Conservation (phyloP, 2,329 filamentous ascomycete genomes). For the Raffaelea albimanens region DNA sequence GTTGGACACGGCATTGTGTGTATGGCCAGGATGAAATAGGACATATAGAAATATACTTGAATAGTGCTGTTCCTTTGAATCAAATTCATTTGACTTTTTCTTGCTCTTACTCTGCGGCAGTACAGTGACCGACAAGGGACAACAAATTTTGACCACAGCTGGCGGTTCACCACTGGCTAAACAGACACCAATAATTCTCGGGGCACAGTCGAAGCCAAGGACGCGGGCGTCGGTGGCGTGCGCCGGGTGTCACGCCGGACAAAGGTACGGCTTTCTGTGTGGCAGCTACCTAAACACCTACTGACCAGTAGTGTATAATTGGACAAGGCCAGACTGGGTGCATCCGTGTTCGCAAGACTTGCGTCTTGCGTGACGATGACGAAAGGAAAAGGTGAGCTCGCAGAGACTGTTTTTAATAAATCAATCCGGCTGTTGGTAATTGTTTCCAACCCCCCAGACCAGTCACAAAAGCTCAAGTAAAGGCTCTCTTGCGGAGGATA, state of each 20-base stretch:
- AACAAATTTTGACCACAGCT: too few species aligned
- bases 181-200: constrained; percentile 10
- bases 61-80: too few species aligned
- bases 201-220: constrained; percentile 4
- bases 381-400: constrained; percentile 8
- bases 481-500: constrained; percentile 5
- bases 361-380: constrained; percentile 8
- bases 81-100: too few species aligned
- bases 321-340: constrained; percentile 5
- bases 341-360: background rate
- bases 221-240: constrained; percentile 9
- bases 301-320: constrained; percentile 7
- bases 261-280: constrained; percentile 1
- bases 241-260: constrained; percentile 8
- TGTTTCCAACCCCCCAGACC: too few species aligned
- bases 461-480: constrained; percentile 8
- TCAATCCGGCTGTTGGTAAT: background rate
- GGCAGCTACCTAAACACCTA: background rate
- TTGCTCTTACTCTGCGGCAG: too few species aligned
- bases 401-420: too few species aligned
- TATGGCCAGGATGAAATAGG: too few species aligned
- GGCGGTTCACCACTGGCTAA: too few species aligned
- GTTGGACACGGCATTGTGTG: too few species aligned
- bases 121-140: too few species aligned
- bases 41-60: too few species aligned